A percentile compares a stretch with the other conserved stretches of the same genome.
Conservation (phyloP, 768 basidiomycete genomes). For the Boletus sp. region DNA sequence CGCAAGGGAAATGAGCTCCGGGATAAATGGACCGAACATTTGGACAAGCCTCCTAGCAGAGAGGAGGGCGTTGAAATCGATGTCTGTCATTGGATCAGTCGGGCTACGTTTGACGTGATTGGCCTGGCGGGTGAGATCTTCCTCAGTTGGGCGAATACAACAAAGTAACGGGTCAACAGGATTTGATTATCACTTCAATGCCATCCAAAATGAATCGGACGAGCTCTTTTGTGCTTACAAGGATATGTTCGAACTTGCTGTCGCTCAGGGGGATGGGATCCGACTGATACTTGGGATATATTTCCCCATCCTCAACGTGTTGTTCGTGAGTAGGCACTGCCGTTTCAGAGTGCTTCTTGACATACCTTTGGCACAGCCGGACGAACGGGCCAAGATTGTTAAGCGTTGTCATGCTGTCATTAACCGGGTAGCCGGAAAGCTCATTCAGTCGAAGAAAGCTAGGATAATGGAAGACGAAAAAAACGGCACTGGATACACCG, state of each 20-base stretch:
- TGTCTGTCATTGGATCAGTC: slow-evolving; percentile 76
- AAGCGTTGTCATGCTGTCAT: slow-evolving; percentile 61
- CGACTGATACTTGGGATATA: slow-evolving; percentile 54
- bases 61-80: slow-evolving; percentile 49
- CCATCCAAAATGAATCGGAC: slow-evolving; percentile 76
- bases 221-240: slow-evolving; percentile 78
- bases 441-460: slow-evolving; percentile 78
- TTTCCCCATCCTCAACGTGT: slow-evolving; percentile 49
- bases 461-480: slow-evolving; percentile 63
- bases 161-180: slow-evolving; percentile 41
- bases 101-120: slow-evolving; percentile 88
- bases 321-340: slow-evolving; percentile 50
- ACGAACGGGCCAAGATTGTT: slow-evolving; percentile 48
- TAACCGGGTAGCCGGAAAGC: slow-evolving; percentile 63
- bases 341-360: background rate
- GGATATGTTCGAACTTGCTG: slow-evolving; percentile 77
- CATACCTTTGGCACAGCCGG: slow-evolving; percentile 43
- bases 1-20: slow-evolving; percentile 61
- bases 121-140: slow-evolving; percentile 71
- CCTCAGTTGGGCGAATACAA: background rate
- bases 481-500: slow-evolving; percentile 49
- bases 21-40: slow-evolving; percentile 57
- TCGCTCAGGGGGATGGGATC: slow-evolving; percentile 53
- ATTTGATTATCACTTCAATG: slow-evolving; percentile 85
- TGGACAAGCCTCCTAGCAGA: slow-evolving; percentile 25